Conservation (phyloP, 2,329 filamentous ascomycete genomes). For the Blastomyces silverae region DNA sequence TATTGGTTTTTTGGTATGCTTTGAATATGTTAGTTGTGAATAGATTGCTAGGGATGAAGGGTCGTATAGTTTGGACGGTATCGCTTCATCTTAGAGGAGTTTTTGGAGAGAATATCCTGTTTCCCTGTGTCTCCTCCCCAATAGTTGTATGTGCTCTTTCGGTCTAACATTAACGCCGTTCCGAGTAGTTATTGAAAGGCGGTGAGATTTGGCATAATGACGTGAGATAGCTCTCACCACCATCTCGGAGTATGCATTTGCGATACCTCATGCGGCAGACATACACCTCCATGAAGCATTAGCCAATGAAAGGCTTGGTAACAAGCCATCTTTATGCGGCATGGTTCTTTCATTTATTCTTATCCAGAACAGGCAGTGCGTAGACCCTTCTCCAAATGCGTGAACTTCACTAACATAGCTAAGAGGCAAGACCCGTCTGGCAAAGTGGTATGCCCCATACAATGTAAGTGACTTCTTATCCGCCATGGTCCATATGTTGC, state of each 20-base stretch:
- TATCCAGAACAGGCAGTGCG: constrained; percentile 80
- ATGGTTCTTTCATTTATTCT: constrained; percentile 78
- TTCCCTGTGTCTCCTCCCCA: background rate
- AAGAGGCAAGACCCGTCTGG: constrained; percentile 95
- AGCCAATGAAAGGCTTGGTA: constrained; percentile 7
- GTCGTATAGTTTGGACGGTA: background rate
- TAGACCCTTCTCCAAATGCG: constrained; percentile 18
- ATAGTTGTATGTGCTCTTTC: no score
- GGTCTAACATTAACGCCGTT: no score
- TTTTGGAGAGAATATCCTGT: background rate
- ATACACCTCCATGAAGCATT: constrained; percentile 9
- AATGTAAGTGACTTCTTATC: constrained; percentile 50
- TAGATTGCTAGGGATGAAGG: background rate
- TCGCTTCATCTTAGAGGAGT: background rate
- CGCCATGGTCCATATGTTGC: background rate
- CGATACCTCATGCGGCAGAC: background rate
- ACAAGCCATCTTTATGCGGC: constrained; percentile 18
- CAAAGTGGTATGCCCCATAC: constrained; percentile 98
- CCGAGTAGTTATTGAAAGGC: background rate
- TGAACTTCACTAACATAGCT: constrained; percentile 21
- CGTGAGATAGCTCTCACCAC: background rate
- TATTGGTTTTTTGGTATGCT: background rate
- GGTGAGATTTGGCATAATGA: constrained; percentile 4
- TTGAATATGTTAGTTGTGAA: background rate
- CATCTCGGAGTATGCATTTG: background rate